Evolutionary conservation across 208 protist genomes (phyloP), one percentile per base, ranked within the genome.

Genomic region (Blechomonas ayalai): DNA sequence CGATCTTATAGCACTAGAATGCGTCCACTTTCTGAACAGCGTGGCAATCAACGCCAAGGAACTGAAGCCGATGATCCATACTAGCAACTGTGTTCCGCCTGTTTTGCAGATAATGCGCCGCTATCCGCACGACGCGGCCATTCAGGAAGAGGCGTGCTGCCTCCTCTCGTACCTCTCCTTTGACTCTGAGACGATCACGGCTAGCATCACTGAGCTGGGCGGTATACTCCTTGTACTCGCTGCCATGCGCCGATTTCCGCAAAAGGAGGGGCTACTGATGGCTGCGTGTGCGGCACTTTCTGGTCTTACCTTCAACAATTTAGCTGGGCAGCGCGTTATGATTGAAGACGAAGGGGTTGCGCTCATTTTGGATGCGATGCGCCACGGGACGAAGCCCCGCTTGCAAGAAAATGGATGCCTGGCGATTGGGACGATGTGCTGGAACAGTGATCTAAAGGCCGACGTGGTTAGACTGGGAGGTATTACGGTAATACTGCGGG

Each of bases 91-190:
- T 48, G 72, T 95, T 8, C 51, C 69, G 10, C 82, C 67, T 9
- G 71, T 91, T 36, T 43, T 95, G 40, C 72, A 89, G 36, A 59
- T 80, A 15, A 86, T 95, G 80, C 64, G 67, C 16, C 49, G 59
- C 42, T 86, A 82, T 52, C 48, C 45, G 19, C 19, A 25, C 10
- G 87, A 86, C 55, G 36, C 67, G n/a, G 55, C 55, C 18, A 83
- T 95, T 23, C 77, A 90, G 53, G 82, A 90, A 51, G 71, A 73
- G 52, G 67, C 74, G 27, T 95, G 86, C 56, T 82, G 70, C 59
- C 54, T 95, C 33, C 42, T 95, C 19, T 95, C 86, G 1, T 95
- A 95, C 60, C 72, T 95, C 25, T 95, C 87, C 37, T 95, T 90
- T 63, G 87, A 95, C 62, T 95, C 87, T 3, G 82, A 92, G 39